These are phyloP conservation scores for Phytophthora ramorum DNA, from an alignment of 352 stramenopile species.

Conservation along the genomic window DNA sequence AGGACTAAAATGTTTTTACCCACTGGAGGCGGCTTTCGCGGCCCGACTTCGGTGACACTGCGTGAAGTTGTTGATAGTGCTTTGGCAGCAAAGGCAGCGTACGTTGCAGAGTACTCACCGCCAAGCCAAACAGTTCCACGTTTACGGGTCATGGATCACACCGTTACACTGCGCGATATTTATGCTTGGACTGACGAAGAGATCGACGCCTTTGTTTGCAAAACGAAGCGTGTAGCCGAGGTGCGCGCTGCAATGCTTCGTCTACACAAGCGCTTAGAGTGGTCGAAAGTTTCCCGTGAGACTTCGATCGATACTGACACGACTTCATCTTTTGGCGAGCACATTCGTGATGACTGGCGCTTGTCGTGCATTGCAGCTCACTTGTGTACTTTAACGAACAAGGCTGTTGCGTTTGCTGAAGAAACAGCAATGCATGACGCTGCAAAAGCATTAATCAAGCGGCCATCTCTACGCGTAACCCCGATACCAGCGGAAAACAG, in stretches of 20 bases:
- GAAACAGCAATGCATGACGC: constrained; percentile 53
- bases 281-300: constrained; percentile 19
- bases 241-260: constrained; percentile 41
- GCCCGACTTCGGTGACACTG: constrained; percentile 10
- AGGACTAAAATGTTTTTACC: constrained; percentile 1
- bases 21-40: constrained; percentile 5
- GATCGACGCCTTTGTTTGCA: constrained; percentile 49
- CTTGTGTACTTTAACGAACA: constrained; percentile 25
- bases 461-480: constrained; percentile 35
- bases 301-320: constrained; percentile 1
- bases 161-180: constrained; percentile 38
- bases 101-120: neutral
- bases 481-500: neutral
- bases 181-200: constrained; percentile 59
- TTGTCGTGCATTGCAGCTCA: constrained; percentile 15
- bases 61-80: neutral
- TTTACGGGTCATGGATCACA: neutral
- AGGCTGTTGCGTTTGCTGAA: constrained; percentile 40
- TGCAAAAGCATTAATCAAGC: constrained; percentile 53
- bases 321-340: constrained; percentile 3
- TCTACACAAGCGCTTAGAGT: constrained; percentile 37
- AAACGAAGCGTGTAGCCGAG: constrained; percentile 54
- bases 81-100: neutral
- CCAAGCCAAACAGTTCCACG: neutral
- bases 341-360: constrained; percentile 22